These are phyloP conservation scores for Lolium perenne DNA, from an alignment of 176 grass and related monocot genomes.

Conservation along the genomic window DNA sequence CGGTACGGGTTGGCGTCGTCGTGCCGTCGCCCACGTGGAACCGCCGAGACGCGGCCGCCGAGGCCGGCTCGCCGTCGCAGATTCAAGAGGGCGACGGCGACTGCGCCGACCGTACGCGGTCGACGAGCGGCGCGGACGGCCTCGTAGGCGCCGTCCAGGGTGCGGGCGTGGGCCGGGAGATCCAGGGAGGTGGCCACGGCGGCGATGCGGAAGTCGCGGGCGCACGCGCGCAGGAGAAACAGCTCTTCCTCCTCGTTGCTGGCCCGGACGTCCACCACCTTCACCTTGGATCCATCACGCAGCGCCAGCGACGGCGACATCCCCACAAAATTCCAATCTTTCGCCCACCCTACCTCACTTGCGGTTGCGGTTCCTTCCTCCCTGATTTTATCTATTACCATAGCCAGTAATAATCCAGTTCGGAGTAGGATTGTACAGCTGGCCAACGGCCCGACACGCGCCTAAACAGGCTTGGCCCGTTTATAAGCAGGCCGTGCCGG, in stretches of 20 bases:
- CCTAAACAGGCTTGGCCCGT: too few species aligned
- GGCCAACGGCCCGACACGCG: too few species aligned
- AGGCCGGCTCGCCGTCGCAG: neutral
- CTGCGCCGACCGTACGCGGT: neutral
- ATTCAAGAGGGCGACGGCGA: neutral
- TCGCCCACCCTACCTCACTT: too few species aligned
- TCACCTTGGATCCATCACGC: neutral
- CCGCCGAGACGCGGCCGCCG: conserved; percentile 11
- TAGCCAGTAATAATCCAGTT: too few species aligned
- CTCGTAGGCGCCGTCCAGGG: neutral
- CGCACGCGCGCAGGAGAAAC: neutral
- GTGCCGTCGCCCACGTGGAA: neutral
- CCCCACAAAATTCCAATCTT: neutral
- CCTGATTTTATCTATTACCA: too few species aligned
- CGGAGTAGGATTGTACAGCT: too few species aligned
- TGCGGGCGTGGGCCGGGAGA: neutral
- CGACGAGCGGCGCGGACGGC: neutral
- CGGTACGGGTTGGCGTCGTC: neutral
- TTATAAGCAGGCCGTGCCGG: too few species aligned
- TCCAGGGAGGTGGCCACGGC: conserved; percentile 14
- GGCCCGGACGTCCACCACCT: neutral
- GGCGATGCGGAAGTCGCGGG: neutral
- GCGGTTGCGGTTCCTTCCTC: too few species aligned
- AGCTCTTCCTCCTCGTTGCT: neutral
- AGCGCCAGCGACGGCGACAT: neutral